phyloP scores from a whole-genome alignment of 2,329 filamentous ascomycete genomes.

The Capronia americana region DNA sequence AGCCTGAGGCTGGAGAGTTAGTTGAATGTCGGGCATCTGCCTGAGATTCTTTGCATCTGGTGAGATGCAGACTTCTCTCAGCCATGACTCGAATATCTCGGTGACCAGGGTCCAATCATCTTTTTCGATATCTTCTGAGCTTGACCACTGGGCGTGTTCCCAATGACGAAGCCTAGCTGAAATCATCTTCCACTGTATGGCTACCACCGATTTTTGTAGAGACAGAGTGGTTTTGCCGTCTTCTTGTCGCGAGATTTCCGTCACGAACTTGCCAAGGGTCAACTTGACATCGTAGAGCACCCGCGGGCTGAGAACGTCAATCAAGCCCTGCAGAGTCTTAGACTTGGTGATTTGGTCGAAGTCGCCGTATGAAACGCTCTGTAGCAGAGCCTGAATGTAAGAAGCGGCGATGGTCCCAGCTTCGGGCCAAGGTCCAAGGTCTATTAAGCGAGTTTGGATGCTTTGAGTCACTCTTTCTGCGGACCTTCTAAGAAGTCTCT shows the following conservation, averaged over 20 bases:
- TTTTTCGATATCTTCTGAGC: slow-evolving; percentile 1
- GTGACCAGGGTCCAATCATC: slow-evolving; percentile 11
- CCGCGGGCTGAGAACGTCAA: slow-evolving; percentile 15
- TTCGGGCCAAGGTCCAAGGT: slow-evolving; percentile 58
- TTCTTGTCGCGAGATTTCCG: slow-evolving; percentile 10
- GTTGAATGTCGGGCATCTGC: background rate
- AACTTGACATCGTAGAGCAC: slow-evolving; percentile 13
- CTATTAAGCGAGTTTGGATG: slow-evolving; percentile 65
- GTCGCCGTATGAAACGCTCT: slow-evolving; percentile 72
- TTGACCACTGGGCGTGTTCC: slow-evolving; percentile 14
- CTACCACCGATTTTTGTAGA: slow-evolving; percentile 24
- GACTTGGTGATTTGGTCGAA: slow-evolving; percentile 87
- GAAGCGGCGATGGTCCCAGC: slow-evolving; percentile 57
- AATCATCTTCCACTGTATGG: slow-evolving; percentile 28
- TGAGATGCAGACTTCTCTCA: slow-evolving; percentile 15
- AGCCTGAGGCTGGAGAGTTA: slow-evolving; percentile 13
- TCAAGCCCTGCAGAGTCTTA: slow-evolving; percentile 55
- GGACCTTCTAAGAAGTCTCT: slow-evolving; percentile 79
- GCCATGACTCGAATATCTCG: slow-evolving; percentile 11
- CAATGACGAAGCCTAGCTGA: slow-evolving; percentile 17
- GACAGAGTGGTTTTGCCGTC: slow-evolving; percentile 21
- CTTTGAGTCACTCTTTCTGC: slow-evolving; percentile 77
- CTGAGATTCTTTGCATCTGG: background rate
- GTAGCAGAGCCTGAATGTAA: slow-evolving; percentile 59
- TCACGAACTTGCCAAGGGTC: slow-evolving; percentile 24